A percentile compares a stretch with the other conserved stretches of the same genome.
These are phyloP conservation scores for Claviceps sp. DNA, from an alignment of 2,329 filamentous ascomycete species.

Conservation along the genomic window DNA sequence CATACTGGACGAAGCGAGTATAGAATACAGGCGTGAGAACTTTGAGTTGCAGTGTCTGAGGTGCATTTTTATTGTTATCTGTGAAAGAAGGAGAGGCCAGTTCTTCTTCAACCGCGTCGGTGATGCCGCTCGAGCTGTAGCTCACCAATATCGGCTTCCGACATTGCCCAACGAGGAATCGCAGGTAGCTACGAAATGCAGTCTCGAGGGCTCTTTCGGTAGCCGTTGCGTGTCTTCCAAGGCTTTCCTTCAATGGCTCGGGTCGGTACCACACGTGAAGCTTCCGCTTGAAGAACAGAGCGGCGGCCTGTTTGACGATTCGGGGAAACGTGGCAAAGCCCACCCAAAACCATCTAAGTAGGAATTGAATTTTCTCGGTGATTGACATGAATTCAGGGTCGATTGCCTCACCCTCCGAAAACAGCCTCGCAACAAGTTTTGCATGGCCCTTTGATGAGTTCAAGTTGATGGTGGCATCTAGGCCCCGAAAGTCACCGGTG, in stretches of 20 bases:
- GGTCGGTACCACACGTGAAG: constrained; percentile 54
- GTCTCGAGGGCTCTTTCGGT: constrained; percentile 34
- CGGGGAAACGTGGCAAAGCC: constrained; percentile 52
- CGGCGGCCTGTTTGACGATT: constrained; percentile 46
- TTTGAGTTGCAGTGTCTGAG: constrained; percentile 36
- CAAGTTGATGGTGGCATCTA: constrained; percentile 49
- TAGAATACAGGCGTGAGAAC: constrained; percentile 55
- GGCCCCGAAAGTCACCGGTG: constrained; percentile 23
- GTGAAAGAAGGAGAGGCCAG: constrained; percentile 21
- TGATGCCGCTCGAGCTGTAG: constrained; percentile 39
- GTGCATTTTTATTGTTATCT: constrained; percentile 3
- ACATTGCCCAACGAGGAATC: constrained; percentile 33
- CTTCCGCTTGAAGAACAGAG: constrained; percentile 40
- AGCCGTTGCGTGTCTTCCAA: constrained; percentile 37
- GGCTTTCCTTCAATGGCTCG: constrained; percentile 43
- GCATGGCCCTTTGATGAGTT: constrained; percentile 43
- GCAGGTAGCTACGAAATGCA: constrained; percentile 34
- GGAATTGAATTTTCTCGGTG: constrained; percentile 30
- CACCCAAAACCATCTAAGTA: constrained; percentile 52
- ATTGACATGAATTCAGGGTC: constrained; percentile 34
- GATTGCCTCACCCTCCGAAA: constrained; percentile 35
- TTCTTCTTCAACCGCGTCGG: constrained; percentile 21
- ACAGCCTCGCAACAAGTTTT: constrained; percentile 49
- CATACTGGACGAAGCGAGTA: constrained; percentile 49
- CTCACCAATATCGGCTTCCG: constrained; percentile 31